A percentile compares a stretch with the other conserved stretches of the same genome.
These are phyloP conservation scores for Thelonectria olida DNA, from an alignment of 2,329 filamentous ascomycete genomes.

Conservation along the genomic window DNA sequence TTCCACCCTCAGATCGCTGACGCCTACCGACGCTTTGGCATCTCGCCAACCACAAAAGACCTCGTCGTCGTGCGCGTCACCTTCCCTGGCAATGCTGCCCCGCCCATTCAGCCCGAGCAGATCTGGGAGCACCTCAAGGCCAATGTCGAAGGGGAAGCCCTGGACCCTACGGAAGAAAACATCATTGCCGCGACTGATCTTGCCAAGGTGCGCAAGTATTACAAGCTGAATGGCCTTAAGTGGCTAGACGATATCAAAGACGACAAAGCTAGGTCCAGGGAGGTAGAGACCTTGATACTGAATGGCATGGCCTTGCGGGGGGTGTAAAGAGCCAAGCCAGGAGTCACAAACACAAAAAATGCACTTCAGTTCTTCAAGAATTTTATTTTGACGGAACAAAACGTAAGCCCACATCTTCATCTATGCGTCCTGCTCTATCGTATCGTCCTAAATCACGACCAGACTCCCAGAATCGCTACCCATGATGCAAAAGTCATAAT, in stretches of 20 bases:
- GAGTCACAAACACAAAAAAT: neutral
- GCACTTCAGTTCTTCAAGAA: constrained; percentile 1
- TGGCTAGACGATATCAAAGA: constrained; percentile 58
- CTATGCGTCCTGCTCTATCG: constrained; percentile 37
- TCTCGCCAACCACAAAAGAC: constrained; percentile 73
- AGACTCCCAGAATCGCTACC: constrained; percentile 41
- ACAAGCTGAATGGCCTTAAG: constrained; percentile 77
- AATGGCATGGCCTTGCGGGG: constrained; percentile 75
- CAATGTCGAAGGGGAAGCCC: constrained; percentile 68
- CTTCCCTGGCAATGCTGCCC: constrained; percentile 54
- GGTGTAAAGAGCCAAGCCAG: constrained; percentile 34
- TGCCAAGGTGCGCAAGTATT: constrained; percentile 80
- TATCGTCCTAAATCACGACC: constrained; percentile 37
- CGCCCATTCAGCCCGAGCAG: constrained; percentile 54
- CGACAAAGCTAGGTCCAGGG: constrained; percentile 54
- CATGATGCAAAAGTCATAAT: constrained; percentile 39
- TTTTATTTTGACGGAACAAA: constrained; percentile 24
- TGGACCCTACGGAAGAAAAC: constrained; percentile 70
- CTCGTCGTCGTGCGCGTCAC: constrained; percentile 86
- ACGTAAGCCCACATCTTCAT: constrained; percentile 41
- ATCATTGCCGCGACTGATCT: constrained; percentile 70
- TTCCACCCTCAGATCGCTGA: constrained; percentile 76
- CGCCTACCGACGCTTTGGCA: constrained; percentile 88
- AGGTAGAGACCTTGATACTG: constrained; percentile 75
- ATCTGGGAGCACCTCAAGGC: constrained; percentile 67